Evolutionary conservation across 371 early-diverging fungal genomes (phyloP).

Genomic region (Actinomucor elegans): DNA sequence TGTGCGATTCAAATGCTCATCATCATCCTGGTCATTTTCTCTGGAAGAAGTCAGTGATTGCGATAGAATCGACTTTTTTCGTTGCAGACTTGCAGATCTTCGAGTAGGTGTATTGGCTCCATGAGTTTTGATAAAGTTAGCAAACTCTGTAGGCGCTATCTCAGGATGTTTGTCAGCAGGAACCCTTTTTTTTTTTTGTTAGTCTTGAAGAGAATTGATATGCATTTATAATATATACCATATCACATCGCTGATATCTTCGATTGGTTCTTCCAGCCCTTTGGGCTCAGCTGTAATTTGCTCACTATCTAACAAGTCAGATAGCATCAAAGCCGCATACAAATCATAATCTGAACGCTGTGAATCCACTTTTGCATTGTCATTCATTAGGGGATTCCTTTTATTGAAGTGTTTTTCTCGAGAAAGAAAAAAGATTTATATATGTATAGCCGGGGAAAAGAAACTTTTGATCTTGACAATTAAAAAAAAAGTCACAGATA

Average conservation of each 20-base stretch:
- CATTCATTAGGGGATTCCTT: too few species aligned
- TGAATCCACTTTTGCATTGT: not conserved
- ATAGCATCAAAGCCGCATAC: slow-evolving; percentile 22
- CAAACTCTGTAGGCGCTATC: slow-evolving; percentile 39
- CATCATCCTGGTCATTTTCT: not conserved
- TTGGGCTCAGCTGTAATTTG: not conserved
- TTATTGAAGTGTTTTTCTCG: too few species aligned
- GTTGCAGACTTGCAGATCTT: slow-evolving; percentile 13
- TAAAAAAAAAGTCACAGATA: too few species aligned
- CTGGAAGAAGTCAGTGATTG: slow-evolving; percentile 17
- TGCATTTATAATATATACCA: slow-evolving; percentile 12
- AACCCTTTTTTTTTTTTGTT: slow-evolving; percentile 15
- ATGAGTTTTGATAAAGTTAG: slow-evolving; percentile 30
- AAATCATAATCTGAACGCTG: slow-evolving; percentile 14
- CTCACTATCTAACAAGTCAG: slow-evolving; percentile 18
- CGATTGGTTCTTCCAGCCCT: not conserved
- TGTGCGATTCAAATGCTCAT: slow-evolving; percentile 6
- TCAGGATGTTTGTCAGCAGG: slow-evolving; percentile 39
- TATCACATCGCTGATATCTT: slow-evolving; percentile 12
- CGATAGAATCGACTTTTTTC: slow-evolving; percentile 29
- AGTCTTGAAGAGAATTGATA: not conserved
- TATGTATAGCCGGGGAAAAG: too few species aligned
- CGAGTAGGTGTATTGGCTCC: slow-evolving; percentile 20
- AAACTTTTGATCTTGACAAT: too few species aligned
- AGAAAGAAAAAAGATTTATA: too few species aligned